phyloP scores from a whole-genome alignment of 2,329 filamentous ascomycete genomes.

The Orbilia quercus region DNA sequence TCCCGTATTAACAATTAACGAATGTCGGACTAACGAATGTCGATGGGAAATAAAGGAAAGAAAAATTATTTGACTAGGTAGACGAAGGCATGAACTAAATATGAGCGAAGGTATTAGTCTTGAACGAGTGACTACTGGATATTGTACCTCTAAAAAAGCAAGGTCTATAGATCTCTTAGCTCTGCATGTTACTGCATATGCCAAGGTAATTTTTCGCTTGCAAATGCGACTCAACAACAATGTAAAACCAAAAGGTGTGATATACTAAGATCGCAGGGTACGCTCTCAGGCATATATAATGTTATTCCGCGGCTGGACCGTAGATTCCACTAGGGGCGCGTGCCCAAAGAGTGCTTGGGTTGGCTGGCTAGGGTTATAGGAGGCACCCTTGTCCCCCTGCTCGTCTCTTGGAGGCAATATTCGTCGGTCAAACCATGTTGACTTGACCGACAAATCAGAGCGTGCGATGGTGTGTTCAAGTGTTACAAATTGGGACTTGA shows the following conservation, averaged over 20 bases:
- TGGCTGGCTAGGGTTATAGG: slow-evolving; percentile 13
- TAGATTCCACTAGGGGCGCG: slow-evolving; percentile 13
- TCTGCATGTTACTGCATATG: slow-evolving; percentile 32
- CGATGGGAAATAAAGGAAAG: slow-evolving; percentile 12
- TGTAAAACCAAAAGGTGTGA: not conserved
- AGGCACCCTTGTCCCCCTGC: slow-evolving; percentile 5
- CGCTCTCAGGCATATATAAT: not conserved
- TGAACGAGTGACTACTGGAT: slow-evolving; percentile 14
- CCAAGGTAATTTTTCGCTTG: slow-evolving; percentile 31
- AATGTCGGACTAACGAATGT: slow-evolving; percentile 41
- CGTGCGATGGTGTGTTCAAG: slow-evolving; percentile 13
- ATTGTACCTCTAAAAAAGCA: slow-evolving; percentile 12
- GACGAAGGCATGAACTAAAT: slow-evolving; percentile 36
- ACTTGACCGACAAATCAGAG: slow-evolving; percentile 42
- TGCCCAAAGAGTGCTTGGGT: slow-evolving; percentile 10
- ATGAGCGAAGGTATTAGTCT: slow-evolving; percentile 29
- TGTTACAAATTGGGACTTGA: slow-evolving; percentile 22
- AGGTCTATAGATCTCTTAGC: not conserved
- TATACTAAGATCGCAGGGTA: not conserved
- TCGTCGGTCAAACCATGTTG: slow-evolving; percentile 18
- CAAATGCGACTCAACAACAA: not conserved
- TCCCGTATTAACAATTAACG: slow-evolving; percentile 19
- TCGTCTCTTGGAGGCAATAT: slow-evolving; percentile 1
- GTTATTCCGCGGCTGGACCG: not conserved
- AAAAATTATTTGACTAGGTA: not conserved